Evolutionary conservation across 768 basidiomycete genomes (phyloP), one percentile per base, ranked within the genome.

Genomic region (Boletus rex-veris): DNA sequence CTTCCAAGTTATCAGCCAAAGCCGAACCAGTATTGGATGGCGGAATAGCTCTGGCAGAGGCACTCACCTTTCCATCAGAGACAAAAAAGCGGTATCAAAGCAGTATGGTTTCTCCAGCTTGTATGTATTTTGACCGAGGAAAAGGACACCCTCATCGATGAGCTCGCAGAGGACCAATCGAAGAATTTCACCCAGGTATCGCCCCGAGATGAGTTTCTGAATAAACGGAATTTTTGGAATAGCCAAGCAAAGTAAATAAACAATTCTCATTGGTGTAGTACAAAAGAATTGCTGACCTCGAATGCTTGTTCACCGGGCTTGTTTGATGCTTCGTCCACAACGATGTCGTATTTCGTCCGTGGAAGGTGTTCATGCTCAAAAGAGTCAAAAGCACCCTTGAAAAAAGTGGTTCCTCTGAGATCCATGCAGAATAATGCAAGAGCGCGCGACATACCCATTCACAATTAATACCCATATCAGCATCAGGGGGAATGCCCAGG

Each of bases 51-150:
- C 41, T 1, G 21, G 1, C 11, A 55, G n/a, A 9, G n/a, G 11
- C 12, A 9, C 45, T 49, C 57, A 89, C 92, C 86, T 90, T 75
- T 98, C 96, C 88, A 99, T 97, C 41, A 98, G 78, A 39, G 92
- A 95, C 57, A 99, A 75, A 78, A 98, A 98, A 2, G 96, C 95
- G 3, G 97, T 99, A 71, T 99, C 96, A 64, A 99, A 86, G 28
- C 82, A 86, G 69, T 94, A 94, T 18, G 93, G 83, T 59, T 82
- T 90, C 73, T 98, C 95, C 37, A 99, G 83, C 77, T 98, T 98
- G 82, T 98, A 98, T 1, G 96, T 97, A 70, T 96, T 92, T 73
- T 99, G 96, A 24, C 97, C 95, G 30, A 97, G 81, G 85, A 99
- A 99, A 49, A 99, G 82, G 18, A 95, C 90, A 72, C 96, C 97